These are phyloP conservation scores for Colletotrichum sp. DNA, from an alignment of 2,329 filamentous ascomycete species.

Conservation along the genomic window DNA sequence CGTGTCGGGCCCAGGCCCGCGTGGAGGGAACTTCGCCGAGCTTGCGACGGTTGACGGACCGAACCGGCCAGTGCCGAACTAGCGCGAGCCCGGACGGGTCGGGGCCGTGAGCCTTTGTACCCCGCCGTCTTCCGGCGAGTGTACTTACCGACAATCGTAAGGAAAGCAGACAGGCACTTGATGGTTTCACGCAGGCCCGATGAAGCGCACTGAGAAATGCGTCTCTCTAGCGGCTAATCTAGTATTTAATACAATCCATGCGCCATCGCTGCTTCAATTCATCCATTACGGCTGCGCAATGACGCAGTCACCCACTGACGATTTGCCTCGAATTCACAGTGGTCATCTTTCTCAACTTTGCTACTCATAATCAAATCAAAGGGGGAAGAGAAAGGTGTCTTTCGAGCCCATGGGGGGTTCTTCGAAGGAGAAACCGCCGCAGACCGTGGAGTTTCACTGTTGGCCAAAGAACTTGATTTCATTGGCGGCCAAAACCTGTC, in stretches of 20 bases:
- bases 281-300: not conserved
- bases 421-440: not conserved
- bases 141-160: not conserved
- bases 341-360: not conserved
- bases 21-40: not conserved
- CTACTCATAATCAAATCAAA: not conserved
- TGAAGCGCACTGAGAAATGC: not conserved
- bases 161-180: not conserved
- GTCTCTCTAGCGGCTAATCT: not conserved
- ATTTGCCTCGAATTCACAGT: not conserved
- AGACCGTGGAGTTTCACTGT: not conserved
- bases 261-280: not conserved
- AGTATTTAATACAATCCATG: not conserved
- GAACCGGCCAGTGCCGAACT: not conserved
- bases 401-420: not conserved
- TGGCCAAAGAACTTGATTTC: not conserved
- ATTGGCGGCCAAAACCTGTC: not conserved
- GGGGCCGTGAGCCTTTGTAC: not conserved
- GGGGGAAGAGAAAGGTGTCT: not conserved
- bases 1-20: not conserved
- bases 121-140: not conserved
- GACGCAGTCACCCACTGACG: rapidly evolving
- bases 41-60: not conserved
- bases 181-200: not conserved
- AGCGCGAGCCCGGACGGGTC: not conserved